phyloP scores from a whole-genome alignment of 345 rosid species.

The Populus tremula region DNA sequence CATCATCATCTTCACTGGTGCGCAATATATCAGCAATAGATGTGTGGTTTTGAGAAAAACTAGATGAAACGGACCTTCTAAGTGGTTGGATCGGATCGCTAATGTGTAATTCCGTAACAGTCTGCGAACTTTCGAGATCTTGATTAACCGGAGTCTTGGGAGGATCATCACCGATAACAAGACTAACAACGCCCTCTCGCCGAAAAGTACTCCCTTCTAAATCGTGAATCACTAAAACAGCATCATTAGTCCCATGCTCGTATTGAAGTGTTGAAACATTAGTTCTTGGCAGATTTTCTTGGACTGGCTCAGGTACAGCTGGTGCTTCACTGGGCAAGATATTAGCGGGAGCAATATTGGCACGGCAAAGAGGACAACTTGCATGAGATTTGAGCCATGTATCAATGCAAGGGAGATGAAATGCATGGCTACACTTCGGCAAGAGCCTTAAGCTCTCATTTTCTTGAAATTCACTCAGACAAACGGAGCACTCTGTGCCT shows the following conservation, averaged over 20 bases:
- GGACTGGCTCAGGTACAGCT: background rate
- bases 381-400: conserved; percentile 81
- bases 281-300: background rate
- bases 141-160: conserved; percentile 14
- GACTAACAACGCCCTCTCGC: conserved; percentile 23
- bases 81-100: conserved; percentile 21
- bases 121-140: background rate
- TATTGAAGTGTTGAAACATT: conserved; percentile 14
- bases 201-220: conserved; percentile 25
- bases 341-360: conserved; percentile 30
- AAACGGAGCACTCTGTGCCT: conserved; percentile 66
- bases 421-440: conserved; percentile 83
- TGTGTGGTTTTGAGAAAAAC: conserved; percentile 35
- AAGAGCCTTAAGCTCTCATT: conserved; percentile 58
- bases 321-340: conserved; percentile 4
- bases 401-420: conserved; percentile 81
- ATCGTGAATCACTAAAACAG: conserved; percentile 41
- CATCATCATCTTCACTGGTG: conserved; percentile 32
- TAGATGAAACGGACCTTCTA: conserved; percentile 59
- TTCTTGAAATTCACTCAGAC: conserved; percentile 70
- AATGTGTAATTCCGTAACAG: background rate
- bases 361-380: conserved; percentile 85
- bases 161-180: background rate
- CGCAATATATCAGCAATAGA: conserved; percentile 42
- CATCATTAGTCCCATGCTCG: conserved; percentile 26